Conservation (phyloP, 441 rosid species). For the Metrosideros polymorpha region DNA sequence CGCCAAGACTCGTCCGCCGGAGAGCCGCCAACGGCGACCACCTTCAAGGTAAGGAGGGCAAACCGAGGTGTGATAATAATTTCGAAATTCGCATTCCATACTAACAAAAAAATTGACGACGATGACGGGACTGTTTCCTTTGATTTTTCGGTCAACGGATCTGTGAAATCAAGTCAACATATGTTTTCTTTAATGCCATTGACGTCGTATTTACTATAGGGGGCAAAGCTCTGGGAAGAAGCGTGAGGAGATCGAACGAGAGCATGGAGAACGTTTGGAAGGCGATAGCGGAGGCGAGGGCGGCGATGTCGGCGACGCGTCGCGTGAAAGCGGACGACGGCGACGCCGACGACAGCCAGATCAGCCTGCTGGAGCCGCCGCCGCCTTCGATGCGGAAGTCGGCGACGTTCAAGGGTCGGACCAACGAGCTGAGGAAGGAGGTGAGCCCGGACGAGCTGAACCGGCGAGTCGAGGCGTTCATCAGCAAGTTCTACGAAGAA, state of each 20-base stretch:
- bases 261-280: background rate
- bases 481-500: slow-evolving; percentile 2
- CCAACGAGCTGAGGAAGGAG: background rate
- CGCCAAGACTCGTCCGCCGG: background rate
- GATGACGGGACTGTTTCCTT: background rate
- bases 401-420: background rate
- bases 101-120: background rate
- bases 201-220: background rate
- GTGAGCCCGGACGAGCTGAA: background rate
- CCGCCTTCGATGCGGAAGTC: background rate
- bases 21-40: background rate
- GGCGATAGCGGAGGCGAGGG: background rate
- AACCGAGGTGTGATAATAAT: background rate
- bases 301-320: accelerated
- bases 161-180: background rate
- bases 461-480: slow-evolving; percentile 6
- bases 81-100: background rate
- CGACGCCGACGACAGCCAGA: accelerated
- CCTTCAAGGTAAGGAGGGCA: background rate
- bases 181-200: too few relatives aligned
- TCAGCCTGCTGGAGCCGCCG: background rate
- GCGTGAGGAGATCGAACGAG: background rate
- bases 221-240: background rate
- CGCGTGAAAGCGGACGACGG: background rate
- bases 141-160: background rate